Conservation (phyloP, 768 basidiomycete species). For the Trametes gibbosa region DNA sequence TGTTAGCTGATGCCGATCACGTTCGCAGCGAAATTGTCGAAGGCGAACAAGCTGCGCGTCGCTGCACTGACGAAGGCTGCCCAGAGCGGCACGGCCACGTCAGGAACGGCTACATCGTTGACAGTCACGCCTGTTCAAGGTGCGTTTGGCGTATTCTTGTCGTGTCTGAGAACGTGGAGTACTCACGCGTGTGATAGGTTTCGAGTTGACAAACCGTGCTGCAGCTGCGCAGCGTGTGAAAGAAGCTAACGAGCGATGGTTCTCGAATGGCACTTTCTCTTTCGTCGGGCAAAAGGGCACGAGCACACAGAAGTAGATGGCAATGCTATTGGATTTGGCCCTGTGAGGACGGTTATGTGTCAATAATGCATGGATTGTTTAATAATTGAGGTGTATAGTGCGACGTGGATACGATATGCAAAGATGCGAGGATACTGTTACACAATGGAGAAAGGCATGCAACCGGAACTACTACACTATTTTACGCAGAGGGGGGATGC, state of each 20-base stretch:
- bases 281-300: constrained; percentile 62
- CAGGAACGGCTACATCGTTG: constrained; percentile 88
- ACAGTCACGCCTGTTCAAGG: constrained; percentile 97
- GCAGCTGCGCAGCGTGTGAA: constrained; percentile 83
- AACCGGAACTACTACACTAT: background rate
- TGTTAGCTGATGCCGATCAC: constrained; percentile 1
- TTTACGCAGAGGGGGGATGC: constrained; percentile 19
- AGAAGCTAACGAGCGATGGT: constrained; percentile 97
- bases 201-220: constrained; percentile 94
- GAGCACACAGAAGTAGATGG: constrained; percentile 4
- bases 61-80: constrained; percentile 79
- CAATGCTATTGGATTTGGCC: too few species aligned
- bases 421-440: constrained; percentile 13
- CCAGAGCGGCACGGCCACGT: constrained; percentile 50
- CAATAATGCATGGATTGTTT: background rate
- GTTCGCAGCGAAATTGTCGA: constrained; percentile 84
- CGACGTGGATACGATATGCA: constrained; percentile 16
- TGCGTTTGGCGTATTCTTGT: constrained; percentile 23
- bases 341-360: too few species aligned
- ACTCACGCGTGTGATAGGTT: constrained; percentile 48
- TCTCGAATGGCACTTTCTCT: constrained; percentile 81
- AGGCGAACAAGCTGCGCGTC: constrained; percentile 88
- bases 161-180: background rate
- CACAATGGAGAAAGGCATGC: background rate
- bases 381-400: background rate